A percentile compares a stretch with the other conserved stretches of the same genome.
These are phyloP conservation scores for Grigorovia yakushimaensis DNA, from an alignment of 805 yeast species.

Conservation along the genomic window DNA sequence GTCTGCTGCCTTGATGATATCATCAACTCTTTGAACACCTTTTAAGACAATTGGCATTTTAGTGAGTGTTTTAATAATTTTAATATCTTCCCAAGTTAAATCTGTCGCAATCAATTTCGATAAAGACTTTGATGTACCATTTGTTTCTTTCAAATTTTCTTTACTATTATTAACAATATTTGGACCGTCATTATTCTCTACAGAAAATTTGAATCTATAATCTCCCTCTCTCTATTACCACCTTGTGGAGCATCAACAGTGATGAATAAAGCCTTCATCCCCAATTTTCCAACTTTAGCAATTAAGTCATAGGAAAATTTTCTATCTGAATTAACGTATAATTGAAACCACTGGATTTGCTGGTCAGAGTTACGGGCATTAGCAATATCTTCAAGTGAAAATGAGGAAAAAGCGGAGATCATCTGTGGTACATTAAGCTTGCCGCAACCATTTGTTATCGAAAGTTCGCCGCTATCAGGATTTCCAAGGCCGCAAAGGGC, in stretches of 20 bases:
- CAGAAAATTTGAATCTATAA: conserved; percentile 50
- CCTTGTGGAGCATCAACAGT: conserved; percentile 90
- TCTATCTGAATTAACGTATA: conserved; percentile 76
- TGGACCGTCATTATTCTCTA: conserved; percentile 18
- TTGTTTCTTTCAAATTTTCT: conserved; percentile 37
- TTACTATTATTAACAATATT: conserved; percentile 37
- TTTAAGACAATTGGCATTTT: conserved; percentile 61
- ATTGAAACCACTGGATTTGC: conserved; percentile 82
- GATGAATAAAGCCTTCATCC: conserved; percentile 71
- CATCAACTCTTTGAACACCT: conserved; percentile 76
- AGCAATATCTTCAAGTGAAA: conserved; percentile 75
- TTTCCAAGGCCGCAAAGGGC: conserved; percentile 38
- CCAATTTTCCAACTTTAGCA: conserved; percentile 58
- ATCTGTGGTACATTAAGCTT: conserved; percentile 53
- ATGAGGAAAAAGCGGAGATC: conserved; percentile 87
- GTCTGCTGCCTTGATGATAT: conserved; percentile 62
- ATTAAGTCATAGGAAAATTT: conserved; percentile 50
- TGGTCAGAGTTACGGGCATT: conserved; percentile 49
- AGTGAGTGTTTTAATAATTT: conserved; percentile 44
- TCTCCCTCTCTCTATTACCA: conserved; percentile 89
- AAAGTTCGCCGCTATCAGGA: conserved; percentile 33
- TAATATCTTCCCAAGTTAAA: conserved; percentile 55
- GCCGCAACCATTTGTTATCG: conserved; percentile 34
- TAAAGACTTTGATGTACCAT: conserved; percentile 80
- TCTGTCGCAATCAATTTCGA: conserved; percentile 70